Percentiles rank a stretch among this genome's conserved stretches.
Conservation (phyloP, 768 basidiomycete species). For the Daedaleopsis nitida region DNA sequence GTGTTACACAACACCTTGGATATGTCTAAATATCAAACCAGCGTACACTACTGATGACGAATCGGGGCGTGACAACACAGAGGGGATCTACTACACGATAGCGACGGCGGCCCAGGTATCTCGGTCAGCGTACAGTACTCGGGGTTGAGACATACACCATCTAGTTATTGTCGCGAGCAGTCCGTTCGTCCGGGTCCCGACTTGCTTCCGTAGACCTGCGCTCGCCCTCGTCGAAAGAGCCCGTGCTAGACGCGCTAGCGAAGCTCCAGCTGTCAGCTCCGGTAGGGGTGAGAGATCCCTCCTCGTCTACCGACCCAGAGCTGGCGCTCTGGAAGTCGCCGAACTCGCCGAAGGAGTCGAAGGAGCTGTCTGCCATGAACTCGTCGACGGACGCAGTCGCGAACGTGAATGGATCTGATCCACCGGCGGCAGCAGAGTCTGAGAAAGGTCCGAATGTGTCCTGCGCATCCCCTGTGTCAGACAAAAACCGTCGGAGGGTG, state of each 20-base stretch:
- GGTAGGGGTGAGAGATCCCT: conserved; percentile 26
- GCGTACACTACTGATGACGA: conserved; percentile 13
- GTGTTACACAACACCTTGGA: not conserved
- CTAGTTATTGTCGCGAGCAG: conserved; percentile 22
- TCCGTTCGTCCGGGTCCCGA: conserved; percentile 29
- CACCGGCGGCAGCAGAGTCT: conserved; percentile 52
- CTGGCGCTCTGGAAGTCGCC: conserved; percentile 71
- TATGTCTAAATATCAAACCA: conserved; percentile 8
- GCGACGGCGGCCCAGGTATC: not conserved
- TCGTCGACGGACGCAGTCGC: conserved; percentile 60
- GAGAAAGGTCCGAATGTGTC: conserved; percentile 68
- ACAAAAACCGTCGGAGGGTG: too few relatives aligned
- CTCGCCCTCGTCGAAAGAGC: conserved; percentile 26
- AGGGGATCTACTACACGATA: conserved; percentile 11
- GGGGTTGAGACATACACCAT: not conserved
- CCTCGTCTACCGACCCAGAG: conserved; percentile 35
- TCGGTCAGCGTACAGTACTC: conserved; percentile 6
- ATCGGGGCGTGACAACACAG: not conserved
- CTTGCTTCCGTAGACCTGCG: conserved; percentile 17
- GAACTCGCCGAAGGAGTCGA: conserved; percentile 65
- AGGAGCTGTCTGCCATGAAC: conserved; percentile 57
- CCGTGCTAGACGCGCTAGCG: conserved; percentile 31
- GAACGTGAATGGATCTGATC: conserved; percentile 57
- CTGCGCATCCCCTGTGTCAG: conserved; percentile 18
- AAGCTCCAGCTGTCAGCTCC: conserved; percentile 35